Percentiles rank a stretch among this genome's conserved stretches.
Conservation (phyloP, 164 flowering plant genomes). For the Vitis labrusca region DNA sequence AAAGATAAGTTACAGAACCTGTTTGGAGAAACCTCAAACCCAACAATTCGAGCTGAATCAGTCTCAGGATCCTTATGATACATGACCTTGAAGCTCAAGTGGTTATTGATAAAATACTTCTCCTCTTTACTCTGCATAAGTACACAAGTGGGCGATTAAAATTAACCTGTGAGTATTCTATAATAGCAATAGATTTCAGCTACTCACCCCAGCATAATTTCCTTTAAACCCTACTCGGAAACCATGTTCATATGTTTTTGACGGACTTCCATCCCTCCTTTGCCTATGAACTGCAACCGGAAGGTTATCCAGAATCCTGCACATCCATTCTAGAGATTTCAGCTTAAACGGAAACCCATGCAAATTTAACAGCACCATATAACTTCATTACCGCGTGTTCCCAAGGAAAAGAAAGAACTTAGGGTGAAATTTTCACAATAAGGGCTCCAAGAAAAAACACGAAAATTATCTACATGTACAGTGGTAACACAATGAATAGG, state of each 20-base stretch:
- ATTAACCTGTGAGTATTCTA: background rate
- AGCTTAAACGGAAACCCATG: background rate
- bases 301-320: slow-evolving; percentile 79
- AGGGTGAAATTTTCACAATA: background rate
- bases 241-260: slow-evolving; percentile 81
- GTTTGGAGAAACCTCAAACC: slow-evolving; percentile 65
- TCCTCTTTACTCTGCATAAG: slow-evolving; percentile 52
- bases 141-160: background rate
- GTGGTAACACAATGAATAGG: background rate
- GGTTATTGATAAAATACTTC: slow-evolving; percentile 58
- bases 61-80: slow-evolving; percentile 52
- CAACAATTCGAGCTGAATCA: slow-evolving; percentile 60
- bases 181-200: background rate
- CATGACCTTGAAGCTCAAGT: slow-evolving; percentile 65
- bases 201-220: slow-evolving; percentile 50
- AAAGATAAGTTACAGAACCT: slow-evolving; percentile 19
- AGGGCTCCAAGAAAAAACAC: background rate
- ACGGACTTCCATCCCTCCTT: slow-evolving; percentile 73
- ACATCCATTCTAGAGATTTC: background rate
- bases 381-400: too few relatives aligned
- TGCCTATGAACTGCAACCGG: slow-evolving; percentile 86
- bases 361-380: background rate
- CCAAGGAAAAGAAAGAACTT: background rate
- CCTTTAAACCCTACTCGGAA: slow-evolving; percentile 80
- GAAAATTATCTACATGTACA: background rate